Base-by-base conservation (phyloP, 2,329 filamentous ascomycete genomes). In the Trichoderma breve region DNA sequence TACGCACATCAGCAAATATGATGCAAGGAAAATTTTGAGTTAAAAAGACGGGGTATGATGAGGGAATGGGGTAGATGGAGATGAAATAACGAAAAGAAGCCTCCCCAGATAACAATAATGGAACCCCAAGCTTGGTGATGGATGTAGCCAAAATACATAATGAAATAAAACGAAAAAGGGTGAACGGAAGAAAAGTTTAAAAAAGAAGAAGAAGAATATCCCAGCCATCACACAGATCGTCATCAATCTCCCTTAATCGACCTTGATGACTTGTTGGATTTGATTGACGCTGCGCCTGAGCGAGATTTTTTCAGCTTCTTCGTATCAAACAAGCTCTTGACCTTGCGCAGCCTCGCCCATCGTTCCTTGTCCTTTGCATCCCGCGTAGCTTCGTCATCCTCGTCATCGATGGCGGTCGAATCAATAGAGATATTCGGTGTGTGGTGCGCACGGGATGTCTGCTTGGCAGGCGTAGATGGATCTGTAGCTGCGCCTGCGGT, bases 311-410 rank as follows among this genome's bases (percentile, higher is more conserved):
- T 82, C 67, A 85, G 79, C 77, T 87, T 90, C 79, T 92, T 93
- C 6, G 88, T 85, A 73, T 92, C 90, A 76, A 94, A 90, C 61
- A 92, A 81, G 77, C 90, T 92, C 84, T 92, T 92, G 72, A 94
- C 90, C 72, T 88, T 87, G 76, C 90, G 87, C 74, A 94, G 81
- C 75, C 90, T 86, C n/a, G 90, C 88, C 91, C 91, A 93, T 74
- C 91, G 86, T 80, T 92, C 90, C 79, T 92, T 92, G 73, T 93
- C 91, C 78, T 91, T 91, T 58, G 82, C 85, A 61, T 86, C 84
- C 30, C 85, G 82, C 0, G 80, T 80, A 51, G 82, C 83, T 60
- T 86, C 84, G 24, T 87, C 83, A 11, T 85, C 76, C 28, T 79
- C 78, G 6, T 53, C 70, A 11, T 76, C 62, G 5, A 65, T 34